These are phyloP conservation scores for Apiotrichum akiyoshidainum DNA, from an alignment of 1,284 basidiomycete species.

Conservation along the genomic window DNA sequence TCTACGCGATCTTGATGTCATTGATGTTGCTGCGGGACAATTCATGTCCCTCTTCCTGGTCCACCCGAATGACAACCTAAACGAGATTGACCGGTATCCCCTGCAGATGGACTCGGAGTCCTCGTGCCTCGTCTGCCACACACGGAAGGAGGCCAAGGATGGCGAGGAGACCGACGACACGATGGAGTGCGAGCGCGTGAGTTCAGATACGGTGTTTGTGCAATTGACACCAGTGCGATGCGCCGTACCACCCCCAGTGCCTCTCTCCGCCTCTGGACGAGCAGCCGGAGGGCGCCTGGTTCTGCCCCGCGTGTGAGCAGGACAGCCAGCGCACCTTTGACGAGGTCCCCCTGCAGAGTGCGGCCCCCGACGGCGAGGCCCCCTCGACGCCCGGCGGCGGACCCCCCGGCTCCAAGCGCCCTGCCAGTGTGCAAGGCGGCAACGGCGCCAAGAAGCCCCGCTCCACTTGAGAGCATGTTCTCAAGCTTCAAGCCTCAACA, in stretches of 20 bases:
- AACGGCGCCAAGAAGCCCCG: neutral
- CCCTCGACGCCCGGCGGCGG: neutral
- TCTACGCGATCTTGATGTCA: slow-evolving; percentile 68
- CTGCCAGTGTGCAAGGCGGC: neutral
- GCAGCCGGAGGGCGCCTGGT: slow-evolving; percentile 88
- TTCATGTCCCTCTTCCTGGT: slow-evolving; percentile 81
- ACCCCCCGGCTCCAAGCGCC: neutral
- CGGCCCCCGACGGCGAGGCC: neutral
- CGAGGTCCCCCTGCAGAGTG: neutral
- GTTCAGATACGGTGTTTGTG: slow-evolving; percentile 21
- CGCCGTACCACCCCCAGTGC: slow-evolving; percentile 80
- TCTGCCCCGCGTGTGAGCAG: slow-evolving; percentile 67
- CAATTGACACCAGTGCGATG: slow-evolving; percentile 66
- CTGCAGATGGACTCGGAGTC: slow-evolving; percentile 66
- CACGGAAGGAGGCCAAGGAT: slow-evolving; percentile 62
- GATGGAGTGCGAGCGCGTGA: slow-evolving; percentile 81
- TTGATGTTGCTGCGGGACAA: slow-evolving; percentile 77
- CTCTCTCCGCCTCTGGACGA: slow-evolving; percentile 70
- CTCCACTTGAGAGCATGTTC: neutral
- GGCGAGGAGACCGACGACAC: slow-evolving; percentile 49
- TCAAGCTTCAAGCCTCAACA: no score
- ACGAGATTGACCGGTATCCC: slow-evolving; percentile 68
- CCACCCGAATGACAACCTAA: slow-evolving; percentile 63
- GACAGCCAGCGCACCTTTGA: slow-evolving; percentile 9
- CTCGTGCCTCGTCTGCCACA: slow-evolving; percentile 67